Conservation (phyloP, 2,329 filamentous ascomycete genomes). For the Zopfia rhizophila region DNA sequence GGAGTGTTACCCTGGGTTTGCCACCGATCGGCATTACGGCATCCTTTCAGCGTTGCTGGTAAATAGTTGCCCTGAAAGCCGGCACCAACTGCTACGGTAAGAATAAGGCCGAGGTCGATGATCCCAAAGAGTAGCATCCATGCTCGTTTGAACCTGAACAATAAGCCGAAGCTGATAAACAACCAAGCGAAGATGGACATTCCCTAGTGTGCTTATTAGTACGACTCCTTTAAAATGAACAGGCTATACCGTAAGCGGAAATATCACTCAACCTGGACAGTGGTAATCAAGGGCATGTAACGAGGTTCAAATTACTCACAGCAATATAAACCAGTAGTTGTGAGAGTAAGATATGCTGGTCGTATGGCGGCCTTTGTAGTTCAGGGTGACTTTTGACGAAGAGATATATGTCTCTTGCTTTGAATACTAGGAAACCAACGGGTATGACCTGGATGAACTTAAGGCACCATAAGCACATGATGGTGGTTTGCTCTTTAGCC, state of each 20-base stretch:
- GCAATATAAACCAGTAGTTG: slow-evolving; percentile 20
- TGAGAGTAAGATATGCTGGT: slow-evolving; percentile 15
- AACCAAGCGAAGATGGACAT: slow-evolving; percentile 24
- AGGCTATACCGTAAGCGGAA: background rate
- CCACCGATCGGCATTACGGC: slow-evolving; percentile 21
- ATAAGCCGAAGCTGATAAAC: slow-evolving; percentile 18
- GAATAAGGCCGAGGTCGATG: slow-evolving; percentile 23
- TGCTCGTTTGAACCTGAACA: slow-evolving; percentile 10
- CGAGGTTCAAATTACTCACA: slow-evolving; percentile 14
- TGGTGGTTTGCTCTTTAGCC: slow-evolving; percentile 13
- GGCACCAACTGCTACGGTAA: slow-evolving; percentile 13
- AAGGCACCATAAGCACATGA: slow-evolving; percentile 14
- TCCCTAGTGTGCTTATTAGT: slow-evolving; percentile 7
- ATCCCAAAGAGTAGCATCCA: slow-evolving; percentile 22
- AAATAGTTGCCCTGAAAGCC: slow-evolving; percentile 25
- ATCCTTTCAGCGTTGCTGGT: slow-evolving; percentile 11
- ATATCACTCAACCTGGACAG: background rate
- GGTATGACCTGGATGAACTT: slow-evolving; percentile 23
- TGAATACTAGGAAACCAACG: slow-evolving; percentile 19
- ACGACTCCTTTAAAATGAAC: background rate
- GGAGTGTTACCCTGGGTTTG: slow-evolving; percentile 16
- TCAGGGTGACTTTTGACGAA: slow-evolving; percentile 15
- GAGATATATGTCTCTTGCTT: slow-evolving; percentile 9
- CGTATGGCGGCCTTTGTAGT: slow-evolving; percentile 16
- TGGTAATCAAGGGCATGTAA: no score